Evolutionary conservation across 2,329 filamentous ascomycete species (phyloP).

Genomic region (Xylaria hypoxylon): DNA sequence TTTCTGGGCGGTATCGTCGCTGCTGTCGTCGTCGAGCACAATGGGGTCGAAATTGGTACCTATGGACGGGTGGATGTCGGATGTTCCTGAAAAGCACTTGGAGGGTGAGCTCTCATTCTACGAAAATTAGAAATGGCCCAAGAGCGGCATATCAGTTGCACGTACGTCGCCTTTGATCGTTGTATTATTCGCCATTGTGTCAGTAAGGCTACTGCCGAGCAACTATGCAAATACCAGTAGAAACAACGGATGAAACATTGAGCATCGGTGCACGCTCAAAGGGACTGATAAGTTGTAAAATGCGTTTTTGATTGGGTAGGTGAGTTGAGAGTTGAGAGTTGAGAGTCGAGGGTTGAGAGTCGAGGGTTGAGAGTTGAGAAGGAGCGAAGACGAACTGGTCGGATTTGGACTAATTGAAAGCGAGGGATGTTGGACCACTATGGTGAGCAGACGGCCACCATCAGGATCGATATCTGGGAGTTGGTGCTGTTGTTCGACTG

Average conservation of each 20-base stretch:
- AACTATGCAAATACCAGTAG: not conserved
- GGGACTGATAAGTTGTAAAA: not conserved
- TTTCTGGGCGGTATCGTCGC: not conserved
- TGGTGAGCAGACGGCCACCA: not conserved
- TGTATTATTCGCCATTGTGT: not conserved
- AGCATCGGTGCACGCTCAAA: not conserved
- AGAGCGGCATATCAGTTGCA: not conserved
- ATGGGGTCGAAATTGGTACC: slow-evolving; percentile 4
- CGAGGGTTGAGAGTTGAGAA: not conserved
- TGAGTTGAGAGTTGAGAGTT: not conserved
- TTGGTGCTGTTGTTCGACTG: not conserved
- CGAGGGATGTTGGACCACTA: not conserved
- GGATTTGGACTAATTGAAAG: not conserved
- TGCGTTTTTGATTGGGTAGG: not conserved
- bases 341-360: not conserved
- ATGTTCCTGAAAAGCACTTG: not conserved
- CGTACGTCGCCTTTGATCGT: slow-evolving; percentile 2
- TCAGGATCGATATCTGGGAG: not conserved
- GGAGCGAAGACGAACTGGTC: not conserved
- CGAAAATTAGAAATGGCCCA: slow-evolving; percentile 2
- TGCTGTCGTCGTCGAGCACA: slow-evolving; percentile 7
- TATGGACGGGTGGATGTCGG: not conserved
- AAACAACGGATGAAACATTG: not conserved
- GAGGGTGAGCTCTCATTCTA: not conserved
- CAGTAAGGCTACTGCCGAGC: not conserved